phyloP scores from a whole-genome alignment of 1,284 basidiomycete species.

The Meripilus lineatus region DNA sequence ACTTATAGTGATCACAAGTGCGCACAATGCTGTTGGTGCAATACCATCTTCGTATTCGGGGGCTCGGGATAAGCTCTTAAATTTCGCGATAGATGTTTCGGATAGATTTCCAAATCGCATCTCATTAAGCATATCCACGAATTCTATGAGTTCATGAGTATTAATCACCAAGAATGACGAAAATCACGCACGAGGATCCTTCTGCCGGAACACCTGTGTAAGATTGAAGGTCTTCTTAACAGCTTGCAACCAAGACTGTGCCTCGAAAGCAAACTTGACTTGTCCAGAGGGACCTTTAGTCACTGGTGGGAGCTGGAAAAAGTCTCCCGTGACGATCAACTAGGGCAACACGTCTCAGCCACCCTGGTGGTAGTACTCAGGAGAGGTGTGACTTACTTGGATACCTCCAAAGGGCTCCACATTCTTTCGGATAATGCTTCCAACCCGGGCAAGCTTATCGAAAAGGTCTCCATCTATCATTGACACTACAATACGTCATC shows the following conservation, averaged over 20 bases:
- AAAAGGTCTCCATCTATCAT: constrained; percentile 90
- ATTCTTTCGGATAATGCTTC: constrained; percentile 51
- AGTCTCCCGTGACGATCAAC: constrained; percentile 87
- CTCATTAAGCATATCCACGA: constrained; percentile 87
- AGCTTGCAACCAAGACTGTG: constrained; percentile 62
- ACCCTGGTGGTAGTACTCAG: too few relatives aligned
- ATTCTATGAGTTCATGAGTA: constrained; percentile 43
- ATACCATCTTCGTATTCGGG: constrained; percentile 67
- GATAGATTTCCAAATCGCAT: constrained; percentile 83
- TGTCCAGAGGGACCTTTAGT: constrained; percentile 37
- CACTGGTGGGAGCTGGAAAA: constrained; percentile 93
- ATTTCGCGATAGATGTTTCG: constrained; percentile 50
- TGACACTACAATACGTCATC: constrained; percentile 52
- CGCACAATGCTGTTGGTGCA: constrained; percentile 76
- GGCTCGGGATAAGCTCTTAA: constrained; percentile 55
- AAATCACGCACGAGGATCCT: constrained; percentile 43
- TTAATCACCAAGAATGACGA: neutral
- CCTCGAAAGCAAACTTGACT: constrained; percentile 80
- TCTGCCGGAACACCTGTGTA: constrained; percentile 63
- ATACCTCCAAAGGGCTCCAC: constrained; percentile 84
- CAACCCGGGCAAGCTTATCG: constrained; percentile 81
- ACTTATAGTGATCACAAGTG: constrained; percentile 14
- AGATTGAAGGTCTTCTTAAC: constrained; percentile 56
- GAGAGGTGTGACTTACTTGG: constrained; percentile 47
- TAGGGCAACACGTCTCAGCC: too few relatives aligned